Percentiles rank a stretch among this genome's conserved stretches.
Evolutionary conservation across 1,139 yeast species (phyloP).

Genomic region (Zygoascus meyerae): DNA sequence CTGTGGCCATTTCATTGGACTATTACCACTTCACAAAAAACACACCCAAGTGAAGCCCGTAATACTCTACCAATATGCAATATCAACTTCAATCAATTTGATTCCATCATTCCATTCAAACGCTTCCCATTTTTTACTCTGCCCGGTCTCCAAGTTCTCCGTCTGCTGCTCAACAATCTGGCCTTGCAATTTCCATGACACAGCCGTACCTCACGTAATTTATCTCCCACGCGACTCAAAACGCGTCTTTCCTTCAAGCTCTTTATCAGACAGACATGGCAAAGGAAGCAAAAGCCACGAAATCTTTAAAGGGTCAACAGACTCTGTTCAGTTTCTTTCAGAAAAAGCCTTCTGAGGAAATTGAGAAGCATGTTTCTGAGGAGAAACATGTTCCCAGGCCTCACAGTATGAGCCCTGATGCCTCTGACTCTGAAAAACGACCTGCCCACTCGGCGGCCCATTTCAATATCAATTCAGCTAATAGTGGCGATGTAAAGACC

Average conservation of each 20-base stretch:
- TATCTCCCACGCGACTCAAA: background rate
- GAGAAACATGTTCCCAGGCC: constrained; percentile 3
- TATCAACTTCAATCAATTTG: too few species aligned
- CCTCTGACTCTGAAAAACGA: constrained; percentile 5
- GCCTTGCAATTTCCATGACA: too few species aligned
- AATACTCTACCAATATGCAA: too few species aligned
- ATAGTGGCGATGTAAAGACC: constrained; percentile 5
- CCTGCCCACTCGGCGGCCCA: constrained; percentile 5
- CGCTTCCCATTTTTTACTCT: too few species aligned
- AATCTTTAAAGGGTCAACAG: constrained; percentile 16
- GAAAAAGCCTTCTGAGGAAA: constrained; percentile 10
- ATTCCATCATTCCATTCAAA: too few species aligned
- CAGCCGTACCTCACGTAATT: background rate
- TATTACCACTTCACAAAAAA: too few species aligned
- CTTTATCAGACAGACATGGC: background rate
- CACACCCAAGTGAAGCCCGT: too few species aligned
- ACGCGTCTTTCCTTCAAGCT: background rate
- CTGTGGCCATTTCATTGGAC: too few species aligned
- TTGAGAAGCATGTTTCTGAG: background rate
- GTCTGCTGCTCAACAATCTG: too few species aligned
- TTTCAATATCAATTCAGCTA: constrained; percentile 6
- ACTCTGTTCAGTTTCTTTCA: constrained; percentile 23
- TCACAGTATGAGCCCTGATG: constrained; percentile 5
- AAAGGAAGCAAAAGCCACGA: constrained; percentile 6
- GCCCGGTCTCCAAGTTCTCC: too few species aligned